A percentile compares a stretch with the other conserved stretches of the same genome.
Conservation (phyloP, 2,329 filamentous ascomycete species). For the Neophaeococcomyces mojaviensis region DNA sequence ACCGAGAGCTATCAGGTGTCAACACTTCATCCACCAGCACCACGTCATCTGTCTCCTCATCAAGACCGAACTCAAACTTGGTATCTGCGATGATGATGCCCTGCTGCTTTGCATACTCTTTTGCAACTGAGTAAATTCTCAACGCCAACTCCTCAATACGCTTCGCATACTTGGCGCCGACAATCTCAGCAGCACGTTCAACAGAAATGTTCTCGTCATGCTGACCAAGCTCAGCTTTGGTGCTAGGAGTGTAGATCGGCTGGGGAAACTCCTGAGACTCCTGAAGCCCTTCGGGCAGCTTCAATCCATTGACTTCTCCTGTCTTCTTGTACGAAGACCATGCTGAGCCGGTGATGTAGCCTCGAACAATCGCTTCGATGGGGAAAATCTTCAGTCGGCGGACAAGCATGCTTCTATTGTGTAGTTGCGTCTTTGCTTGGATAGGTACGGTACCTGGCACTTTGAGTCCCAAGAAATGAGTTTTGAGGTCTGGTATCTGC, state of each 20-base stretch:
- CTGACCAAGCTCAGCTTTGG: conserved; percentile 71
- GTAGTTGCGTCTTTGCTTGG: conserved; percentile 24
- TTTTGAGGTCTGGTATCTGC: conserved; percentile 51
- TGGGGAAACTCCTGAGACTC: conserved; percentile 63
- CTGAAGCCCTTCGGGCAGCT: conserved; percentile 58
- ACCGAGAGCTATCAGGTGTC: conserved; percentile 75
- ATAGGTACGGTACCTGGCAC: conserved; percentile 45
- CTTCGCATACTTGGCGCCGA: conserved; percentile 57
- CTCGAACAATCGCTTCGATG: conserved; percentile 77
- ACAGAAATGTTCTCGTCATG: conserved; percentile 83
- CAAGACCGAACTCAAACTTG: conserved; percentile 69
- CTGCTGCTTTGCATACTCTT: conserved; percentile 55
- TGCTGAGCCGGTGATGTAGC: conserved; percentile 79
- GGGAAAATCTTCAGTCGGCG: conserved; percentile 67
- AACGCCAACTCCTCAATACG: conserved; percentile 60
- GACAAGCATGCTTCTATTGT: conserved; percentile 67
- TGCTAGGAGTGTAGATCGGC: conserved; percentile 72
- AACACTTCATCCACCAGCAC: conserved; percentile 78
- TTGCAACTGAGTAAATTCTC: conserved; percentile 55
- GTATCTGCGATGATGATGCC: conserved; percentile 73
- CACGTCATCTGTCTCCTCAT: conserved; percentile 57
- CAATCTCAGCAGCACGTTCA: conserved; percentile 53
- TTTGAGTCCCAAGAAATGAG: conserved; percentile 54
- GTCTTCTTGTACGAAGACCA: conserved; percentile 69
- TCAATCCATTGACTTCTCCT: conserved; percentile 74